Evolutionary conservation across 2,329 filamentous ascomycete species (phyloP), one percentile per base, ranked within the genome.

Genomic region (Colletotrichum lini): DNA sequence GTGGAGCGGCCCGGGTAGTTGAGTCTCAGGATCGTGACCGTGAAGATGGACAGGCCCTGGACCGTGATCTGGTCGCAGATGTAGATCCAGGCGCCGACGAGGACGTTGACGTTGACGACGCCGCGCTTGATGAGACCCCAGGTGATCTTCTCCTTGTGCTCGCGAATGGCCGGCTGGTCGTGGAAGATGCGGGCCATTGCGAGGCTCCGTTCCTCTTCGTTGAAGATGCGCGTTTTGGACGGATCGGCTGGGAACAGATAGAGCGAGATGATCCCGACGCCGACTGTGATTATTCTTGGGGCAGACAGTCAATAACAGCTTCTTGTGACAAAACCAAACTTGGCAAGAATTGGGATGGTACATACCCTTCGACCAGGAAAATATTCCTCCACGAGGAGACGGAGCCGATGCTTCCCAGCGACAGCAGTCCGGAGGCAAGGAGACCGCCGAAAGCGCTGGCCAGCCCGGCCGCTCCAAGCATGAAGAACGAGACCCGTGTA

Each of bases 371-470:
- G 7, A 74, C 74, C 3, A 75, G 30, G 23, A 75, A 75, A 60
- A 94, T 92, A 90, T 93, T 92, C 4, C 91, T 83, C 92, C 92
- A 94, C 9, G 56, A 76, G 49, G 70, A 62, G 6, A 77, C 57
- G 16, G 61, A 69, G 16, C 76, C 76, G 23, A 78, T 76, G 26
- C 59, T 72, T 2, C 72, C 74, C 21, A 77, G 9, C 3, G 76
- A 73, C 2, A 78, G 70, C 45, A 78, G 60, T 0, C 72, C 73
- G 1, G 85, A 89, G 0, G 86, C 87, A 1, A 93, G 80, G 0
- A 93, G 83, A 0, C 91, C 92, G 2, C 92, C 91, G 72, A 93
- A 92, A 0, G 90, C 90, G 10, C 90, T 90, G 0, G 91, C 90
- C 0, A 93, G 81, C 0, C 90, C 88, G 0, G 90, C 89, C 83